These are phyloP conservation scores for Boletus speciosus DNA, from an alignment of 768 basidiomycete genomes.

Conservation along the genomic window DNA sequence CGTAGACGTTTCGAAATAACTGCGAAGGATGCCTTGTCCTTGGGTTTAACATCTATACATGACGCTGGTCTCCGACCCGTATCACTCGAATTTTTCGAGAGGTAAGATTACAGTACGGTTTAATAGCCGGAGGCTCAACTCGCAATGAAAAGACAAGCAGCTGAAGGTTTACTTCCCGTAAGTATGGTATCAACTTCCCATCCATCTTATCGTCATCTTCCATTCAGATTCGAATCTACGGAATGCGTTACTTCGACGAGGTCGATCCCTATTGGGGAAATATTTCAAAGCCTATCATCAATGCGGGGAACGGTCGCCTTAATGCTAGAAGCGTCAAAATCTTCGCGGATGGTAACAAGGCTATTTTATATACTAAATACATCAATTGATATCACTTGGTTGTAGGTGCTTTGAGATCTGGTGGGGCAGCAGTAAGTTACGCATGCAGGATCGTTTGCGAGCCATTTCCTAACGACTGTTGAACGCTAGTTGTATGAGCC, in stretches of 20 bases:
- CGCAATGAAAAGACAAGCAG: slow-evolving; percentile 52
- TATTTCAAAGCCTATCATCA: slow-evolving; percentile 49
- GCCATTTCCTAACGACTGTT: background rate
- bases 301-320: slow-evolving; percentile 58
- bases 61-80: slow-evolving; percentile 74
- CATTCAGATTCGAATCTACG: slow-evolving; percentile 69
- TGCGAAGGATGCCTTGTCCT: slow-evolving; percentile 61
- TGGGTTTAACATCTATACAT: slow-evolving; percentile 81
- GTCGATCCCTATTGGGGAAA: slow-evolving; percentile 73
- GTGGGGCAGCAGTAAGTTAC: slow-evolving; percentile 74
- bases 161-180: slow-evolving; percentile 59
- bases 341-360: slow-evolving; percentile 52
- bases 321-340: slow-evolving; percentile 76
- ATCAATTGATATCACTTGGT: background rate
- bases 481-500: slow-evolving; percentile 65
- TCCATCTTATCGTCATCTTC: background rate
- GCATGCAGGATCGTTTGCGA: background rate
- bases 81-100: slow-evolving; percentile 72
- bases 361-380: background rate
- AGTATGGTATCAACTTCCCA: slow-evolving; percentile 7
- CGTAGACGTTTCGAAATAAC: slow-evolving; percentile 57
- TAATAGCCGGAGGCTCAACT: background rate
- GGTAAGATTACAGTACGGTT: slow-evolving; percentile 36
- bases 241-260: slow-evolving; percentile 72
- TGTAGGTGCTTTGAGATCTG: slow-evolving; percentile 79